Evolutionary conservation across 352 stramenopile species (phyloP).

Genomic region (Phytopythium helicoides): DNA sequence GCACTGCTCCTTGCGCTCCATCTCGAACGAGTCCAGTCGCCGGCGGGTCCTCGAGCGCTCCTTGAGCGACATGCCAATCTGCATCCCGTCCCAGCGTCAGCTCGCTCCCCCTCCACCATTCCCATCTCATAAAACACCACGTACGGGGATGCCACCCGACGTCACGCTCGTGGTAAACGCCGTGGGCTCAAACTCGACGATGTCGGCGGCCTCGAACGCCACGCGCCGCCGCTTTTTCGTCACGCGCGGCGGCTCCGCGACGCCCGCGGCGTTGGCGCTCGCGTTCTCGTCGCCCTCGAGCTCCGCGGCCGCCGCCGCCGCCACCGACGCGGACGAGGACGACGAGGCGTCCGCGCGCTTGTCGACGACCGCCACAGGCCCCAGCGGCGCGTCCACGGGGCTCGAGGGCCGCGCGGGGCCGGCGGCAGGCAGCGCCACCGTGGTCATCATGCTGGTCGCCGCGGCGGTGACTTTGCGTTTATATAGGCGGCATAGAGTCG

Average conservation of each 20-base stretch:
- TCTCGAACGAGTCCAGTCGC: conserved; percentile 76
- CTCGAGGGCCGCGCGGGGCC: conserved; percentile 16
- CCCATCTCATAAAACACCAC: background rate
- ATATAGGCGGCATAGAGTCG: too few relatives aligned
- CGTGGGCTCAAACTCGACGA: conserved; percentile 84
- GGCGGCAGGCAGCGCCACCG: conserved; percentile 38
- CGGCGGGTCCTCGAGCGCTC: conserved; percentile 72
- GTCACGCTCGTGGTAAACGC: conserved; percentile 81
- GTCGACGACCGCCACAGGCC: background rate
- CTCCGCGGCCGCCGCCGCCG: background rate
- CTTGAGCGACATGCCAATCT: conserved; percentile 73
- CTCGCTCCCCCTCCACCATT: background rate
- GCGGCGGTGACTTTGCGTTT: background rate
- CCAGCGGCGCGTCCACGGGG: too few relatives aligned
- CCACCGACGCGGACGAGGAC: conserved; percentile 15
- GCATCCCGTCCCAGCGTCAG: background rate
- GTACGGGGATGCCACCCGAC: conserved; percentile 65
- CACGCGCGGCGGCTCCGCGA: conserved; percentile 22
- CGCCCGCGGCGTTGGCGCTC: conserved; percentile 20
- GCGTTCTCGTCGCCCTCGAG: conserved; percentile 19
- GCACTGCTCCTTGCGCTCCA: conserved; percentile 67
- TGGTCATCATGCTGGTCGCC: conserved; percentile 32
- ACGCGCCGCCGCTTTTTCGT: conserved; percentile 67
- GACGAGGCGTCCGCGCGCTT: conserved; percentile 16
- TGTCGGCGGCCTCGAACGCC: conserved; percentile 77